Evolutionary conservation across 352 stramenopile genomes (phyloP), one percentile per base, ranked within the genome.

Genomic region (Phytophthora cactorum): DNA sequence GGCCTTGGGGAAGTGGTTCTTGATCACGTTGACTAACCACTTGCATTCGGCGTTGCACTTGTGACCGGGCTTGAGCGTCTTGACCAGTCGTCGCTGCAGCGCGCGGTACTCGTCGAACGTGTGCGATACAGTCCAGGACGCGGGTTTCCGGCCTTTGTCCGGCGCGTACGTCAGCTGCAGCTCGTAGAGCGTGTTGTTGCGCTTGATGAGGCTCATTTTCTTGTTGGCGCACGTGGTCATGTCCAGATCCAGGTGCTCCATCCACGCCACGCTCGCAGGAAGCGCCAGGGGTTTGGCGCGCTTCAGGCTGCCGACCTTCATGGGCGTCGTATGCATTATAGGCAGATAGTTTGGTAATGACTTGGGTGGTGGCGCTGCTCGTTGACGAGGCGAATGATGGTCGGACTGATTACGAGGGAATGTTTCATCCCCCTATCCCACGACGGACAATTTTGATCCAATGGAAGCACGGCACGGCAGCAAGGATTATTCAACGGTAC

Each of bases 41-140:
- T 66, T 68, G 69, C 82, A 91, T 49, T 89, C 78, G 47, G 79
- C 76, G 46, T 78, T 79, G 70, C 81, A 91, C 50, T 74, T 72
- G 63, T 91, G 83, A 41, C 83, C 75, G 43, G 75, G 70, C 43
- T 74, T 49, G 25, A 89, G 63, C 25, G 64, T 45, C 54, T 76
- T 79, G 3, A 86, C 64, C 6, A 89, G 64, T 1, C 72, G 70
- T 29, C 76, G 57, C 61, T 88, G 81, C 52, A 89, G 77, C 10
- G 58, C 53, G 0, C 64, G 53, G 50, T 84, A 86, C 49, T 84
- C 77, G 28, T 85, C 75, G 44, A 81, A 79, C 10, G 69, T 71
- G 41, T 59, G 65, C 41, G 67, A 55, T 7, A 74, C 66, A 8
- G 70, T 74, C 73, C 60, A 84, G 32, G 25, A 54, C 15, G 46